Evolutionary conservation across 2,329 filamentous ascomycete genomes (phyloP), one percentile per base, ranked within the genome.

Genomic region (Talaromyces funiculosus): DNA sequence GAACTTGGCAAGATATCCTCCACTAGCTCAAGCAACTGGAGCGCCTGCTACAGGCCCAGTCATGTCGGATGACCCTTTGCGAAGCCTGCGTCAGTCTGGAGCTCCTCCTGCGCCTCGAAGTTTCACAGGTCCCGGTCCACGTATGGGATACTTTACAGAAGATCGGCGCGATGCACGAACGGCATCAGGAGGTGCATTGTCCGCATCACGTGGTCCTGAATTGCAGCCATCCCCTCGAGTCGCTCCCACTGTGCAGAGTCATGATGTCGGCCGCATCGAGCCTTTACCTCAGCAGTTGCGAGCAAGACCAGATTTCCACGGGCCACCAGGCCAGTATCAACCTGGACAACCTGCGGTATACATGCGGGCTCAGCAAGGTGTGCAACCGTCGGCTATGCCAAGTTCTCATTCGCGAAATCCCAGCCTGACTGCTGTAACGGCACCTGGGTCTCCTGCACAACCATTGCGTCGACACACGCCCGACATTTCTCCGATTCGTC

Each of bases 91-190:
- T 4, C 69, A 75, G 42, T 61, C 70, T 14, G 60, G 56, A 35
- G 60, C 26, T 24, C 59, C 43, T 18, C 67, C 67, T 22, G 64
- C 69, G 42, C 71, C 72, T 63, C 71, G 71, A 29, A 64, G 71
- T 20, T 66, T 66, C 40, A 71, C 70, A 62, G 78, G 78, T n/a
- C 77, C 78, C 9, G 78, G 78, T 16, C 78, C 78, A 8, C 75
- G 73, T 29, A 61, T 74, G 57, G 78, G 78, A 40, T 77, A 76
- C 53, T 80, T 80, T 61, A 72, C 72, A 31, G 77, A 80, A 12
- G 75, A 77, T 7, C 67, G 72, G 26, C 67, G 72, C 35, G 65
- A 62, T 16, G 56, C 53, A 24, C 64, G 61, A 51, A 31, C 35
- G 10, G n/a, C 49, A 35, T 63, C 60, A 29, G 60, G 68, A 45